Conservation (phyloP, 1,139 yeast genomes). For the Wickerhamiella pararugosa region DNA sequence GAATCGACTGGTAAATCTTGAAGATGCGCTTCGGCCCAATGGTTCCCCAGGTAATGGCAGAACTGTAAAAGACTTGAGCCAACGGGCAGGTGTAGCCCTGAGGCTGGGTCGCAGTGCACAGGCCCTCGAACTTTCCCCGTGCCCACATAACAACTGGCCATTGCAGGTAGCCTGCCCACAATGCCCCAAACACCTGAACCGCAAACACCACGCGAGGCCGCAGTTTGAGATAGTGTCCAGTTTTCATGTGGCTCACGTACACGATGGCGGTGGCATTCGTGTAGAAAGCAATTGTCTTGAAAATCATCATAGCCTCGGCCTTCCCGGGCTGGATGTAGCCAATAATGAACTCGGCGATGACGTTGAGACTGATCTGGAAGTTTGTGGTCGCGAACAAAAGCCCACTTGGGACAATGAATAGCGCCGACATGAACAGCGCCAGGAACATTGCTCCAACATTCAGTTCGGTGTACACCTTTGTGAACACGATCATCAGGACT, state of each 20-base stretch:
- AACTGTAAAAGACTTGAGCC: slow-evolving; percentile 35
- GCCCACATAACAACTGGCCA: slow-evolving; percentile 35
- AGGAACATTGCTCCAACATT: slow-evolving; percentile 38
- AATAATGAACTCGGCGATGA: slow-evolving; percentile 43
- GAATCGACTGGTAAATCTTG: slow-evolving; percentile 27
- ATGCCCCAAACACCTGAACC: slow-evolving; percentile 32
- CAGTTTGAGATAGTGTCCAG: slow-evolving; percentile 48
- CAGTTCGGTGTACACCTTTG: slow-evolving; percentile 29
- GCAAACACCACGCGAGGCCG: slow-evolving; percentile 47
- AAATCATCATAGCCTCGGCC: slow-evolving; percentile 45
- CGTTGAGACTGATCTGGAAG: slow-evolving; percentile 39
- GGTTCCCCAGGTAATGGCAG: slow-evolving; percentile 53
- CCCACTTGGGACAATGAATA: slow-evolving; percentile 43
- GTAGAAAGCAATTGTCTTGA: slow-evolving; percentile 46
- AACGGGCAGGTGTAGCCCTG: slow-evolving; percentile 37
- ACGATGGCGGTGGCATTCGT: slow-evolving; percentile 43
- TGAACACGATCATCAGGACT: slow-evolving; percentile 35
- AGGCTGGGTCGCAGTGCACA: slow-evolving; percentile 35
- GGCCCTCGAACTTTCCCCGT: slow-evolving; percentile 29
- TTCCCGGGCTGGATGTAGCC: slow-evolving; percentile 53
- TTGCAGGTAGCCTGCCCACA: slow-evolving; percentile 26
- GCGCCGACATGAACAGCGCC: slow-evolving; percentile 35
- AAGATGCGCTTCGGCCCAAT: slow-evolving; percentile 42
- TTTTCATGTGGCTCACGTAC: slow-evolving; percentile 42
- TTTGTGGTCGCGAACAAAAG: slow-evolving; percentile 43